phyloP scores from a whole-genome alignment of 2,329 filamentous ascomycete genomes.

The Mycogone perniciosa region DNA sequence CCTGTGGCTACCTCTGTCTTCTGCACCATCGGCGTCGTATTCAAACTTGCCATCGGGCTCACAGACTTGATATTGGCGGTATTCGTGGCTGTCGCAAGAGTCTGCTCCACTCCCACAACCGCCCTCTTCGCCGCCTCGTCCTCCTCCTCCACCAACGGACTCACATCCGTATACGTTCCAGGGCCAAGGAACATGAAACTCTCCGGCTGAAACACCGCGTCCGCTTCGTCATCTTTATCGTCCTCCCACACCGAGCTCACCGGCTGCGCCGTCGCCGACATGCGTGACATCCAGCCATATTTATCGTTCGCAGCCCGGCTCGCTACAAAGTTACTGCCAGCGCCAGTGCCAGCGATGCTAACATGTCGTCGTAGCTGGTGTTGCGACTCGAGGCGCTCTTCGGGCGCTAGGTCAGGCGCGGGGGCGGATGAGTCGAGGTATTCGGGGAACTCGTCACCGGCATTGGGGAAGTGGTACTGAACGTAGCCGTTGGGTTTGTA shows the following conservation, averaged over 20 bases:
- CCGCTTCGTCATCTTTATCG: conserved; percentile 27
- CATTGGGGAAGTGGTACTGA: conserved; percentile 51
- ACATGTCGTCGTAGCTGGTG: conserved; percentile 38
- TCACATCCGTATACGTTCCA: conserved; percentile 40
- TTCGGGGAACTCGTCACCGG: conserved; percentile 54
- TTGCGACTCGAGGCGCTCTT: conserved; percentile 47
- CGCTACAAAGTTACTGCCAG: not conserved
- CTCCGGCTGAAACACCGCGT: conserved; percentile 44
- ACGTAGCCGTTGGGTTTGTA: conserved; percentile 48
- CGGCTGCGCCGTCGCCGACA: conserved; percentile 29
- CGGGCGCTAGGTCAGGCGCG: conserved; percentile 39
- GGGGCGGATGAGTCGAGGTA: conserved; percentile 36
- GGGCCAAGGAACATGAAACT: conserved; percentile 48
- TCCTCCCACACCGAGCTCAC: conserved; percentile 29
- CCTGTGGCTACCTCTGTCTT: conserved; percentile 15
- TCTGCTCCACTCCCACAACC: conserved; percentile 11
- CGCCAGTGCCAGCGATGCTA: conserved; percentile 12
- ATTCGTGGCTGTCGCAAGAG: conserved; percentile 10
- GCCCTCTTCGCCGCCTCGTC: conserved; percentile 24
- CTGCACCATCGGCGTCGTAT: conserved; percentile 23
- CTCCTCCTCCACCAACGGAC: conserved; percentile 36
- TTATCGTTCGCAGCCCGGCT: not conserved
- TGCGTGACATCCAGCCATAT: conserved; percentile 17
- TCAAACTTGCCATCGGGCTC: conserved; percentile 24
- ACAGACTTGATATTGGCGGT: conserved; percentile 19